phyloP scores from a whole-genome alignment of 2,329 filamentous ascomycete genomes.

The Calonectria henricotiae region DNA sequence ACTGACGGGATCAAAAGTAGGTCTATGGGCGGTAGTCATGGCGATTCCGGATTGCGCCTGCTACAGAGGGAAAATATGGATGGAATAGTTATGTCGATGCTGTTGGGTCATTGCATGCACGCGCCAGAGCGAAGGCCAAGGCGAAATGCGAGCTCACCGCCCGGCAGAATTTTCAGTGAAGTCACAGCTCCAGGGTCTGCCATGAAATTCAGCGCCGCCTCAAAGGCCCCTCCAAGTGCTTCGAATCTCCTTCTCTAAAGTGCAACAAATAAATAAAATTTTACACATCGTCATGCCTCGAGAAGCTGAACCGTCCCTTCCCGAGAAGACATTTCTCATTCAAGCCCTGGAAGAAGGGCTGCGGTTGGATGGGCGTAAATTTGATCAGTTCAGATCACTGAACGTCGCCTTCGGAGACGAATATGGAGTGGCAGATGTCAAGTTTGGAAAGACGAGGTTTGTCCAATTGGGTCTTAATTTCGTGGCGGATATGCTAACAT shows the following conservation, averaged over 20 bases:
- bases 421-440: slow-evolving; percentile 90
- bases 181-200: slow-evolving; percentile 39
- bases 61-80: slow-evolving; percentile 12
- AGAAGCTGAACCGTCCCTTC: slow-evolving; percentile 90
- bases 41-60: slow-evolving; percentile 35
- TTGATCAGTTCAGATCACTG: slow-evolving; percentile 85
- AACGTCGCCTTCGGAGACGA: slow-evolving; percentile 90
- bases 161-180: slow-evolving; percentile 65
- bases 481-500: slow-evolving; percentile 33
- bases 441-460: slow-evolving; percentile 91
- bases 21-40: slow-evolving; percentile 83
- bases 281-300: slow-evolving; percentile 80
- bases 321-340: slow-evolving; percentile 89
- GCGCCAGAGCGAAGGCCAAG: slow-evolving; percentile 16
- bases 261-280: slow-evolving; percentile 37
- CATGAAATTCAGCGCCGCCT: slow-evolving; percentile 33
- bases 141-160: slow-evolving; percentile 60
- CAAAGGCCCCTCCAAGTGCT: slow-evolving; percentile 12
- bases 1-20: slow-evolving; percentile 91
- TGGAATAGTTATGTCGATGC: background rate
- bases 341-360: slow-evolving; percentile 86
- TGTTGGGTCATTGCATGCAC: slow-evolving; percentile 5
- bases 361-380: slow-evolving; percentile 86
- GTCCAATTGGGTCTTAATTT: slow-evolving; percentile 31
- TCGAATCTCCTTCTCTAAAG: slow-evolving; percentile 27